Conservation (phyloP, 192 early-diverging fungal genomes). For the Gonapodya prolifera region DNA sequence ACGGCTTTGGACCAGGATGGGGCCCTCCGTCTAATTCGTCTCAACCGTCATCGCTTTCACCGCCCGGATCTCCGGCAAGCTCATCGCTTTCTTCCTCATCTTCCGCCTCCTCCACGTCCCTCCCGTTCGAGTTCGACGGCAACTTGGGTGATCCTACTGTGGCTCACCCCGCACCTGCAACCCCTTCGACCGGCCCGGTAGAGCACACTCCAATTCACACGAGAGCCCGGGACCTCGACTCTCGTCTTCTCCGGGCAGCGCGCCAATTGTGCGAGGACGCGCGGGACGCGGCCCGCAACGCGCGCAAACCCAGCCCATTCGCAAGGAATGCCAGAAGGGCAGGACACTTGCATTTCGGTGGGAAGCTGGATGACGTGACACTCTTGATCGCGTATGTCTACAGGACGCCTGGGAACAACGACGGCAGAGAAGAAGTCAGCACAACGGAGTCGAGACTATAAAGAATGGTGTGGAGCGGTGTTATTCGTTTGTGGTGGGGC, state of each 20-base stretch:
- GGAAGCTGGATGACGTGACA: constrained; percentile 2
- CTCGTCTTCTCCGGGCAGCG: background rate
- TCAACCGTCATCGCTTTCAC: background rate
- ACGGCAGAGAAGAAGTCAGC: background rate
- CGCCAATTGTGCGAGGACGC: constrained; percentile 2
- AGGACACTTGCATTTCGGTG: constrained; percentile 3
- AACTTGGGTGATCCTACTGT: background rate
- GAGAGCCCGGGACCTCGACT: background rate
- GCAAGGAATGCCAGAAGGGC: constrained; percentile 4
- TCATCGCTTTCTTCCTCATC: background rate
- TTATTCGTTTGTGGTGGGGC: no score
- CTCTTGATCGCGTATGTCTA: background rate
- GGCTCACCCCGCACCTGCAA: background rate
- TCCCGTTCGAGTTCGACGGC: background rate
- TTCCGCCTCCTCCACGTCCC: background rate
- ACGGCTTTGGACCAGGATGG: background rate
- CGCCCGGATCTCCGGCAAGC: background rate
- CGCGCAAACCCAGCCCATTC: background rate
- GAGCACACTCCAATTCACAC: background rate
- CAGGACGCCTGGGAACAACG: background rate
- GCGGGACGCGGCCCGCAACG: background rate
- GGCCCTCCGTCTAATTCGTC: background rate
- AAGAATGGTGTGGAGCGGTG: no score
- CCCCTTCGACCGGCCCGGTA: background rate
- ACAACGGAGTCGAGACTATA: background rate